Evolutionary conservation across 202 grass and related monocot species (phyloP).

Genomic region (Musa balbisiana): DNA sequence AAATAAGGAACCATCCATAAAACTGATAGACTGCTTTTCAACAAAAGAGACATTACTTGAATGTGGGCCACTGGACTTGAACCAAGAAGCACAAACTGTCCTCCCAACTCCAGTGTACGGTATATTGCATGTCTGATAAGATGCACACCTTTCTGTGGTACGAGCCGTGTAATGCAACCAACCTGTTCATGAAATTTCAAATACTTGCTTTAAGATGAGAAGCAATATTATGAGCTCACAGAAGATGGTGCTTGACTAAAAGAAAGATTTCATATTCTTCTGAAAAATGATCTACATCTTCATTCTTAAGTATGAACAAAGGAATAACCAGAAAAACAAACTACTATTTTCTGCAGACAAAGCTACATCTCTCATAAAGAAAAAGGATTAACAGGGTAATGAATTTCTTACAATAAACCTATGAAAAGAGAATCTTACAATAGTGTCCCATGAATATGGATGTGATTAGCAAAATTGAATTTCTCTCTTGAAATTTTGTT

Average conservation of each 20-base stretch:
- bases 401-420: no score
- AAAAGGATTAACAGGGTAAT: no score
- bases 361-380: no score
- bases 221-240: not conserved
- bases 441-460: no score
- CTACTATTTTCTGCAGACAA: no score
- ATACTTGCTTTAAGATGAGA: conserved; percentile 8
- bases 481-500: no score
- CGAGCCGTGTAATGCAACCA: conserved; percentile 83
- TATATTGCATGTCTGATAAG: conserved; percentile 93
- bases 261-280: not conserved
- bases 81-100: conserved; percentile 96
- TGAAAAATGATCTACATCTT: no score
- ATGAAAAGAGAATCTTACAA: no score
- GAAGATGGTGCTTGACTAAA: not conserved
- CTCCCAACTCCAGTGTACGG: conserved; percentile 73
- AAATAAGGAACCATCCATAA: not conserved
- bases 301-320: no score
- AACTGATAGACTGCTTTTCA: not conserved
- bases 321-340: no score
- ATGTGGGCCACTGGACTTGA: conserved; percentile 85
- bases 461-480: no score
- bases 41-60: conserved; percentile 38
- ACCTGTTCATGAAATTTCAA: conserved; percentile 46
- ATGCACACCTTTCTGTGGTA: conserved; percentile 97